These are phyloP conservation scores for Pseudonitzschia pungens DNA, from an alignment of 108 stramenopile species.

Conservation along the genomic window DNA sequence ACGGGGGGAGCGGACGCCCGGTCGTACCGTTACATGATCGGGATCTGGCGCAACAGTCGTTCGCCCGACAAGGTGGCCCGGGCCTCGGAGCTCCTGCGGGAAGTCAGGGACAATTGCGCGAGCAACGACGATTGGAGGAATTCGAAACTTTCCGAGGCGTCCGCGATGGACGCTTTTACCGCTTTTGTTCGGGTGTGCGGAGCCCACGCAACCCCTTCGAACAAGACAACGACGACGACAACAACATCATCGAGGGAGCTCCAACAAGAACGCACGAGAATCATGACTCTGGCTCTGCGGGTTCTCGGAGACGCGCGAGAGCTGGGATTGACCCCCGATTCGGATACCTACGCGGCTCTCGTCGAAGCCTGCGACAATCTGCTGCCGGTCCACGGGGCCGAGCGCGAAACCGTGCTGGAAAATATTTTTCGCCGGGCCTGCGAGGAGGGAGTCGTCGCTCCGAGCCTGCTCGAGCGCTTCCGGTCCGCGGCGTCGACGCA, in stretches of 20 bases:
- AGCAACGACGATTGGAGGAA: not conserved
- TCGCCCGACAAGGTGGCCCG: slow-evolving; percentile 19
- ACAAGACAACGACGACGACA: not conserved
- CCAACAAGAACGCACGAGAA: slow-evolving; percentile 14
- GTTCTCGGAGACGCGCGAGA: slow-evolving; percentile 48
- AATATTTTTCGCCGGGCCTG: slow-evolving; percentile 66
- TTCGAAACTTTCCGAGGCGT: not conserved
- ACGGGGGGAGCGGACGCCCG: slow-evolving; percentile 24
- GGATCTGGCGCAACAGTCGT: slow-evolving; percentile 30
- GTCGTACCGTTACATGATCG: slow-evolving; percentile 26
- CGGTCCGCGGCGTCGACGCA: slow-evolving; percentile 49
- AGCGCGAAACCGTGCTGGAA: slow-evolving; percentile 58
- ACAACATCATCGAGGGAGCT: too few relatives aligned
- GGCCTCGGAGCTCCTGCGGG: slow-evolving; percentile 8
- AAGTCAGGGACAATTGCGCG: not conserved
- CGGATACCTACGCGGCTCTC: slow-evolving; percentile 58
- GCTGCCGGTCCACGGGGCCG: slow-evolving; percentile 36
- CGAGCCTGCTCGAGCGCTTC: slow-evolving; percentile 53
- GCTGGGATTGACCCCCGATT: slow-evolving; percentile 47
- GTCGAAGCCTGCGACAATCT: slow-evolving; percentile 59
- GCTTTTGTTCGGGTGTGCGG: slow-evolving; percentile 65
- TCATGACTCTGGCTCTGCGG: slow-evolving; percentile 42
- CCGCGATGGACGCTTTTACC: slow-evolving; percentile 41
- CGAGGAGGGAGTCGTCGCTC: slow-evolving; percentile 70
- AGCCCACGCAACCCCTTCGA: not conserved